Base-by-base conservation (phyloP, 306 rosid species). In the Abrus precatorius region DNA sequence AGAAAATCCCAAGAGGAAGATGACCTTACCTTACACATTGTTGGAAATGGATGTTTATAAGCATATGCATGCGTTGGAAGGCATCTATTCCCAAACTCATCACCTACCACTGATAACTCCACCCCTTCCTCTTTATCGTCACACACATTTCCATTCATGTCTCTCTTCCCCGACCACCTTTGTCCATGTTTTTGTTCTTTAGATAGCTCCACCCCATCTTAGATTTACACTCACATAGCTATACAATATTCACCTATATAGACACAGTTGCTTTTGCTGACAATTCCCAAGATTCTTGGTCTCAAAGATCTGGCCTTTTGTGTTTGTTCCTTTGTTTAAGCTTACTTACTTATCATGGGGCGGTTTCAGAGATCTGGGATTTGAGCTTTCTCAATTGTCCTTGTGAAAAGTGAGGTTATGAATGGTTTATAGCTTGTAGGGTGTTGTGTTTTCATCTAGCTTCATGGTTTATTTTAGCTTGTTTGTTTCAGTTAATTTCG, bases 81-180 rank as follows among this genome's bases (percentile, higher is more conserved):
- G 89, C 74, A 78, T 76, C 86, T 83, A 69, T 80, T 63, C 79
- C 48, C 33, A 73, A 86, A 75, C 88, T 47, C 86, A 86, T 78
- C 89, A 90, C 97, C 95, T 81, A 89, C 88, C 92, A 49, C 90
- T 90, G 97, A 94, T 76, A 87, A 89, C 90, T 86, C 91, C 94
- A 75, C 11, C 90, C 75, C 90, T 89, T 86, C 89, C 80, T 89
- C 74, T 41, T 47, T 55, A 32, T 69, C 68, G 77, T 82, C 86
- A 83, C 76, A 79, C 7, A 20, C 66, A 80, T 41, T 85, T 62
- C 76, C 83, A 69, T 74, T 76, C 80, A 62, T 64, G 73, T 72
- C 76, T 81, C 48, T 79, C 49, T 62, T 12, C 34, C 82, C 69
- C 44, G 30, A 65, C 63, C 82, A 76, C 77, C 59, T 56, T 72